These are phyloP conservation scores for Thuja plicata DNA, from an alignment of 83 land plant species.

Conservation along the genomic window DNA sequence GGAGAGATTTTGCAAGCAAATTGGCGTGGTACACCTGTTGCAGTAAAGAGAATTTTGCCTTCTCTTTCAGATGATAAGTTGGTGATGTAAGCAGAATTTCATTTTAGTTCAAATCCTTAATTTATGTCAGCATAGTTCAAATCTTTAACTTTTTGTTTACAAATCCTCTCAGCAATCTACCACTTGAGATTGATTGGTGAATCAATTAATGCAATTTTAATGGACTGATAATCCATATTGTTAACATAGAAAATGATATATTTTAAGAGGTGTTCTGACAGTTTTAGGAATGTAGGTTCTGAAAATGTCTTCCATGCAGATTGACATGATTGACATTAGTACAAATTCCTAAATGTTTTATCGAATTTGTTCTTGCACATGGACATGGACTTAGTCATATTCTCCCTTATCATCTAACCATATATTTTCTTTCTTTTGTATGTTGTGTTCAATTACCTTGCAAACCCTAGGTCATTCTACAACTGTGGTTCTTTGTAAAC, in stretches of 20 bases:
- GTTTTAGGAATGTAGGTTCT: not conserved
- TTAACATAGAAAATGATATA: not conserved
- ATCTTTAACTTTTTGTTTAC: not conserved
- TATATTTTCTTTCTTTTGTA: not conserved
- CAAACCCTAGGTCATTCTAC: not conserved
- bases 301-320: not conserved
- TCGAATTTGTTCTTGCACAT: not conserved
- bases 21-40: constrained; percentile 98
- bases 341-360: not conserved
- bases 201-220: not conserved
- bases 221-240: not conserved
- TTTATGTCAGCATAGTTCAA: not conserved
- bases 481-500: not conserved
- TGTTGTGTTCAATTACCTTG: not conserved
- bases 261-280: not conserved
- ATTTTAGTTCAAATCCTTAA: not conserved
- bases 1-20: constrained; percentile 83
- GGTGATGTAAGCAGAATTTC: constrained; percentile 61
- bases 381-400: not conserved
- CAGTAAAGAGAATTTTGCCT: constrained; percentile 93
- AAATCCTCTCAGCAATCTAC: not conserved
- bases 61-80: constrained; percentile 87
- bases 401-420: not conserved
- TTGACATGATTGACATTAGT: not conserved
- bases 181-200: not conserved